phyloP scores from a whole-genome alignment of 1,284 basidiomycete species.

The Cystobasidium pallidum region DNA sequence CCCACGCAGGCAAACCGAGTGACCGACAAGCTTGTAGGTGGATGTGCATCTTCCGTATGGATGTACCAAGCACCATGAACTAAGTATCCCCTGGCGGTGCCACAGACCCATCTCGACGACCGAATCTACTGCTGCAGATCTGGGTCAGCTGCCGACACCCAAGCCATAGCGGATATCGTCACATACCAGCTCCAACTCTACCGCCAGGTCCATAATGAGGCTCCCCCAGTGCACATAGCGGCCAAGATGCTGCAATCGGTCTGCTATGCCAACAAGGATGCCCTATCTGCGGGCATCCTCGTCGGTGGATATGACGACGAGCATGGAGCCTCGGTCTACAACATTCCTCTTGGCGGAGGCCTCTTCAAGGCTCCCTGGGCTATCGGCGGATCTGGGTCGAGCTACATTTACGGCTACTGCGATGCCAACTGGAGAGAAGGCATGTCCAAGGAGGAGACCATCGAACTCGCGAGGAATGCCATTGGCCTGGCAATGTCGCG shows the following conservation, averaged over 20 bases:
- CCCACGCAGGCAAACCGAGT: conserved; percentile 1
- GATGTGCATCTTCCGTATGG: background rate
- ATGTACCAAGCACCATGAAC: background rate
- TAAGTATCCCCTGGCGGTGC: background rate
- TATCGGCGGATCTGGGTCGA: conserved; percentile 90
- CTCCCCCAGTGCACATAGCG: conserved; percentile 79
- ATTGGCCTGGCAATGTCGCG: conserved; percentile 94
- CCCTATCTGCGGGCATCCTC: conserved; percentile 89
- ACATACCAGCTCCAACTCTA: conserved; percentile 41
- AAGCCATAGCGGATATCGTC: conserved; percentile 87
- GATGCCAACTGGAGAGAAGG: conserved; percentile 96
- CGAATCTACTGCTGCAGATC: conserved; percentile 16
- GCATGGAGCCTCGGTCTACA: conserved; percentile 91
- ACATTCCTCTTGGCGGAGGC: conserved; percentile 91
- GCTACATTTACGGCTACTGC: conserved; percentile 98
- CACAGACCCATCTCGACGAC: conserved; percentile 8
- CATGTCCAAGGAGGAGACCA: conserved; percentile 87
- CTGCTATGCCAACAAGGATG: conserved; percentile 93
- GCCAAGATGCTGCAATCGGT: conserved; percentile 84
- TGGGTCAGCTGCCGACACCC: conserved; percentile 63
- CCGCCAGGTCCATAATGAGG: conserved; percentile 55
- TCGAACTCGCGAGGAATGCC: conserved; percentile 95
- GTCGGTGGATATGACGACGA: conserved; percentile 97
- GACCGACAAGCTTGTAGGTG: conserved; percentile 13
- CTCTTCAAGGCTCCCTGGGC: conserved; percentile 95